These are phyloP conservation scores for Rhizoctonia solani DNA, from an alignment of 1,284 basidiomycete species.

Conservation along the genomic window DNA sequence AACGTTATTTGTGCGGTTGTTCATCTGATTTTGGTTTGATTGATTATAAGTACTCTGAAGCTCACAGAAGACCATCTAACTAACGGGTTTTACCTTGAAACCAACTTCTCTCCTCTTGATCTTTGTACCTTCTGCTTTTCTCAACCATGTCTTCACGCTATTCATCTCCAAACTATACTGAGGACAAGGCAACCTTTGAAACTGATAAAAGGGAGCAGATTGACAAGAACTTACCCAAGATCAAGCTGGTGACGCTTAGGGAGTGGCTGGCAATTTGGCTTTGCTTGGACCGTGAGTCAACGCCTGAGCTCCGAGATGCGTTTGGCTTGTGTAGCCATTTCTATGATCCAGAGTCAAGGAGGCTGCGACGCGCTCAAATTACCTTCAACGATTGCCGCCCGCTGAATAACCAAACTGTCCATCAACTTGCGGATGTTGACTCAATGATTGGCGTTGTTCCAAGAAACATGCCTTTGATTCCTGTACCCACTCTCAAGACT, in stretches of 20 bases:
- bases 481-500: background rate
- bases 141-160: background rate
- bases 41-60: no score
- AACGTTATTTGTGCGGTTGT: no score
- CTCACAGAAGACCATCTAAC: no score
- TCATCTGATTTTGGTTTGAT: no score
- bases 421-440: conserved; percentile 12
- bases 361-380: background rate
- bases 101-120: no score
- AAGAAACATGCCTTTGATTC: background rate
- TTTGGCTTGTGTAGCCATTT: conserved; percentile 17
- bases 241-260: background rate
- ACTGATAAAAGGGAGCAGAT: background rate
- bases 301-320: background rate
- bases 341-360: background rate
- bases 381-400: background rate
- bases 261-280: background rate
- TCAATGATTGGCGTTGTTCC: conserved; percentile 12
- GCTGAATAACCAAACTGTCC: background rate
- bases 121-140: no score
- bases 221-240: background rate
- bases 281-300: no score
- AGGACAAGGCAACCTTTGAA: background rate
- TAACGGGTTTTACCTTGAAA: no score
- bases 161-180: background rate